These are phyloP conservation scores for Cutaneotrichosporon cavernicola DNA, from an alignment of 1,284 basidiomycete species.

Conservation along the genomic window DNA sequence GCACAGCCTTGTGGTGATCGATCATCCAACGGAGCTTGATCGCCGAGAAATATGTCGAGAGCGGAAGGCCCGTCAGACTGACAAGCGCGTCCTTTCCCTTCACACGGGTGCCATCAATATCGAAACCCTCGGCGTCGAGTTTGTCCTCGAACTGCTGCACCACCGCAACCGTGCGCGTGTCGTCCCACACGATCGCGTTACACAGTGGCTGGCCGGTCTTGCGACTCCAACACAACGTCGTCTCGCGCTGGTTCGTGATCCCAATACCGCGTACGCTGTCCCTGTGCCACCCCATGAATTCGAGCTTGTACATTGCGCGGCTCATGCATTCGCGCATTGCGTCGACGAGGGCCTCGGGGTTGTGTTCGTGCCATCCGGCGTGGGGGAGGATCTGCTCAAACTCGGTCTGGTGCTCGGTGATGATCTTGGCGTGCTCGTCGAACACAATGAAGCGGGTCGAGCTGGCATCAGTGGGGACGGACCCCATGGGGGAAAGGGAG, in stretches of 20 bases:
- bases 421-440: conserved; percentile 80
- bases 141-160: conserved; percentile 76
- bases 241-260: conserved; percentile 97
- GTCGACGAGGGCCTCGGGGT: conserved; percentile 77
- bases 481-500: neutral
- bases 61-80: conserved; percentile 69
- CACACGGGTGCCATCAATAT: conserved; percentile 56
- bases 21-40: conserved; percentile 97
- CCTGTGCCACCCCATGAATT: conserved; percentile 67
- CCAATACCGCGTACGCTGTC: conserved; percentile 86
- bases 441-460: conserved; percentile 94
- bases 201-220: conserved; percentile 83
- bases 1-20: conserved; percentile 77
- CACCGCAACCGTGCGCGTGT: conserved; percentile 80
- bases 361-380: conserved; percentile 96
- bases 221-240: conserved; percentile 90
- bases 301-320: conserved; percentile 69
- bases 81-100: conserved; percentile 60
- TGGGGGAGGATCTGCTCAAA: conserved; percentile 88
- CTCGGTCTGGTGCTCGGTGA: conserved; percentile 83
- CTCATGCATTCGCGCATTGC: conserved; percentile 77
- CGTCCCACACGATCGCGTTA: conserved; percentile 94
- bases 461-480: conserved; percentile 54
- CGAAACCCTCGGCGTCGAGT: conserved; percentile 70
- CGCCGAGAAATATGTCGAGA: conserved; percentile 95